Base-by-base conservation (phyloP, 1,139 yeast genomes). In the Taiozyma onychis region DNA sequence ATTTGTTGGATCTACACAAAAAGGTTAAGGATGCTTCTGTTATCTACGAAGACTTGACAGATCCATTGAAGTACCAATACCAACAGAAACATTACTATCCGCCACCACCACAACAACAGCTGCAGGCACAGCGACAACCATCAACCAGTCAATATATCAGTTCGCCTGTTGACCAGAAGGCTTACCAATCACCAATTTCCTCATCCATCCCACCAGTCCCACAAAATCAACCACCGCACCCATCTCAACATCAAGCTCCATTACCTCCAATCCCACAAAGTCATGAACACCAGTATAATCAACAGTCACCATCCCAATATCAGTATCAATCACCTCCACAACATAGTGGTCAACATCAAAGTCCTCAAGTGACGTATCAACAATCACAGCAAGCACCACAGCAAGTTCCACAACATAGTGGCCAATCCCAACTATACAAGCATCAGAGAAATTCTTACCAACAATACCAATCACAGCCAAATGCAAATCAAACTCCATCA, bases 31-130 rank as follows among this genome's bases (percentile, higher is more conserved):
- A 71, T 47, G 95, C 96, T 32, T 79, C 87, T 46, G 74, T 77
- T 50, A 70, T 77, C 9, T 91, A 89, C 65, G 89, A 88, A 62
- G 80, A 80, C 47, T 68, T 88, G 49, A 76, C 87, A 70, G 90
- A 87, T 43, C 61, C 61, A 21, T 37, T 55, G 46, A 56, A 52
- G 46, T 55, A 53, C 16, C 58, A 54, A 43, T 48, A 52, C 37
- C 55, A 50, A n/a, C 54, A 51, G 14, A 51, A 53, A 30, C 56
- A 52, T 32, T 53, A 39, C 44, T 55, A 39, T 48, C 53, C 45
- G 27, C 48, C 39, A 27, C 39, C 26, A 5, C 30, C 30, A 27
- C 30, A 8, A 27, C 30, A 27, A 27, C 52, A 44, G n/a, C 48
- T 41, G 4, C 46, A 37, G 32, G 41, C 42, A 27, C 55, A 49